These are phyloP conservation scores for Nectriaceae sp. DNA, from an alignment of 2,329 filamentous ascomycete species.

Conservation along the genomic window DNA sequence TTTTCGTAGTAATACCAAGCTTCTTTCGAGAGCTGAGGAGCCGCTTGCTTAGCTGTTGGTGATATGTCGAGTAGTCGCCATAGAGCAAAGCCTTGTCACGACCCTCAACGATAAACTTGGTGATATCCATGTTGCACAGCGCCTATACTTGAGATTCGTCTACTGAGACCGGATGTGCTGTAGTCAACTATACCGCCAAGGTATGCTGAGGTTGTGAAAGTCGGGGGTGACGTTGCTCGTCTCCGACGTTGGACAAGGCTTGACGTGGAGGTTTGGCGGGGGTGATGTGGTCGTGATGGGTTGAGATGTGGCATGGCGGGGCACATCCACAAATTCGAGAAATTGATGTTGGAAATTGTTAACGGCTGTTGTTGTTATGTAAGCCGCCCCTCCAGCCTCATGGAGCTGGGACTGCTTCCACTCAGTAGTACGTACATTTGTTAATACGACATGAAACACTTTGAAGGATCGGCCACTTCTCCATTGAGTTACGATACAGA, in stretches of 20 bases:
- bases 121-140: slow-evolving; percentile 75
- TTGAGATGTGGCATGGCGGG: slow-evolving; percentile 21
- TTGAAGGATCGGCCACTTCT: too few species aligned
- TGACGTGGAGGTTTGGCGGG: slow-evolving; percentile 31
- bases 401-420: too few species aligned
- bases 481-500: too few species aligned
- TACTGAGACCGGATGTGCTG: too few species aligned
- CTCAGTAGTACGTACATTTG: too few species aligned
- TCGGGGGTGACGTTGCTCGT: slow-evolving; percentile 11
- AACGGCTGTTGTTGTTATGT: too few species aligned
- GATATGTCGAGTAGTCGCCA: slow-evolving; percentile 87
- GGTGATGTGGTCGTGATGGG: slow-evolving; percentile 14
- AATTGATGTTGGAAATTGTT: slow-evolving; percentile 17
- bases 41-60: slow-evolving; percentile 75
- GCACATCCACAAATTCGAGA: slow-evolving; percentile 21
- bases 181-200: too few species aligned
- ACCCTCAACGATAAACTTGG: slow-evolving; percentile 75
- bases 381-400: too few species aligned
- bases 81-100: slow-evolving; percentile 83
- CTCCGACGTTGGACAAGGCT: slow-evolving; percentile 20
- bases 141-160: too few species aligned
- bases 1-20: slow-evolving; percentile 79
- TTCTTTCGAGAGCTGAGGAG: slow-evolving; percentile 83
- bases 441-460: too few species aligned
- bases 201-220: too few species aligned